Evolutionary conservation across 2,329 filamentous ascomycete species (phyloP), one percentile per base, ranked within the genome.

Genomic region (Trichophyton equinum): DNA sequence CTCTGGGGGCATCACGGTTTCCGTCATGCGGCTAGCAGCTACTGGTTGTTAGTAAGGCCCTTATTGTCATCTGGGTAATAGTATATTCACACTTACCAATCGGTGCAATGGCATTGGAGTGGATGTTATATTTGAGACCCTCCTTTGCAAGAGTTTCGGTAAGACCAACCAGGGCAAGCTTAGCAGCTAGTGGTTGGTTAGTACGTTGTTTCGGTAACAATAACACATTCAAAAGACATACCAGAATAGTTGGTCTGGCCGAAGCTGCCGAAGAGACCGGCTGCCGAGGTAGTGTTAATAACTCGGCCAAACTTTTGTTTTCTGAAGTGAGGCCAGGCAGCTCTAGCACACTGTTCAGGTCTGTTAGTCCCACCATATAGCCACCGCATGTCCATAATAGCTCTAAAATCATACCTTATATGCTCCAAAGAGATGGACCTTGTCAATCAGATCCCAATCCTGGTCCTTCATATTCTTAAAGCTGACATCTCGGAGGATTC

Each of bases 381-480:
- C 11, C 2, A 38, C 9, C 33, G 11, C 33, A 38, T 38, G 4
- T 8, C 13, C 20, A 9, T 8, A 40, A 40, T 3, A 11, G 8
- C 11, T 18, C 15, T 9, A 46, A 11, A 46, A 22, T 46, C 68
- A 49, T 68, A 80, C 79, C 75, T 96, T 97, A 82, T 95, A 99
- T 70, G 91, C 87, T 68, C 94, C 94, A 72, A 85, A 88, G 69
- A 96, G 85, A 76, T 99, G 92, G 62, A 97, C 92, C 73, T 85
- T 87, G 76, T 92, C 89, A 73, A 96, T 88, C 67, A 96, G 78
- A 73, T 99, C 92, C 94, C 94, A 99, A 75, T 99, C 94, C 72
- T 87, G 78, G 74, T 99, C 94, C 75, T 87, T 94, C 84, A 97
- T 95, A 78, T 97, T 97, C 83, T 96, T 96, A 81, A 99, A 97